phyloP scores from a whole-genome alignment of 129 eudicot species.

The Solidago caesia region DNA sequence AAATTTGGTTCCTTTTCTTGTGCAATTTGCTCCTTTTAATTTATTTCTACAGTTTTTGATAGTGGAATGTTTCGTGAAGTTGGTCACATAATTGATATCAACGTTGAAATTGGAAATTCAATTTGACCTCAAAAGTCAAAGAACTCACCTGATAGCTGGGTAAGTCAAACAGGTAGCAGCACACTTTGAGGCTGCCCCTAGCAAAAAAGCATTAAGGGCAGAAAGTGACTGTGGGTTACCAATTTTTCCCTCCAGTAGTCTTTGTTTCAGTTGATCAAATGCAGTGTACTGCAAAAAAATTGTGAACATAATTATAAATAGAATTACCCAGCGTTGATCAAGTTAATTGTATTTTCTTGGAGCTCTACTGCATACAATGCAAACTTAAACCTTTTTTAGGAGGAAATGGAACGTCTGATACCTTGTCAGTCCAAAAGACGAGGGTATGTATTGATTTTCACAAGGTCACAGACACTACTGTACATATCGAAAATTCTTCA shows the following conservation, averaged over 20 bases:
- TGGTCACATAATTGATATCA: constrained; percentile 1
- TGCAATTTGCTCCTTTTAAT: not conserved
- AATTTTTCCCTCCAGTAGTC: constrained; percentile 46
- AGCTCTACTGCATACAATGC: not conserved
- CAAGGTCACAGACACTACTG: not conserved
- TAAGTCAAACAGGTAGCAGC: constrained; percentile 87
- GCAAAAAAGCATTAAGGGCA: constrained; percentile 78
- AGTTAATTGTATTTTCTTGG: constrained; percentile 21
- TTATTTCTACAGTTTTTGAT: not conserved
- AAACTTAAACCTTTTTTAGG: not conserved
- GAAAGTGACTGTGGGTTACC: constrained; percentile 68
- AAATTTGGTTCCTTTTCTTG: not conserved
- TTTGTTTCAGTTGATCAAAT: constrained; percentile 84
- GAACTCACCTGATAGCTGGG: constrained; percentile 78
- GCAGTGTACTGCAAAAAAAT: constrained; percentile 70
- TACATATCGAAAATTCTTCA: not conserved
- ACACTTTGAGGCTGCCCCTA: constrained; percentile 91
- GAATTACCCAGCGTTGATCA: not conserved
- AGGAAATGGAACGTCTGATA: not conserved
- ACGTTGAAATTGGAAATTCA: constrained; percentile 3
- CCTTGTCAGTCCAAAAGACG: not conserved
- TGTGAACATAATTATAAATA: not conserved
- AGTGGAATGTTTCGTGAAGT: constrained; percentile 2
- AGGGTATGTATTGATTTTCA: not conserved
- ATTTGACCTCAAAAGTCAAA: constrained; percentile 22